Percentiles rank a stretch among this genome's conserved stretches.
phyloP scores from a whole-genome alignment of 2,329 filamentous ascomycete genomes.

The Botrytis elliptica region DNA sequence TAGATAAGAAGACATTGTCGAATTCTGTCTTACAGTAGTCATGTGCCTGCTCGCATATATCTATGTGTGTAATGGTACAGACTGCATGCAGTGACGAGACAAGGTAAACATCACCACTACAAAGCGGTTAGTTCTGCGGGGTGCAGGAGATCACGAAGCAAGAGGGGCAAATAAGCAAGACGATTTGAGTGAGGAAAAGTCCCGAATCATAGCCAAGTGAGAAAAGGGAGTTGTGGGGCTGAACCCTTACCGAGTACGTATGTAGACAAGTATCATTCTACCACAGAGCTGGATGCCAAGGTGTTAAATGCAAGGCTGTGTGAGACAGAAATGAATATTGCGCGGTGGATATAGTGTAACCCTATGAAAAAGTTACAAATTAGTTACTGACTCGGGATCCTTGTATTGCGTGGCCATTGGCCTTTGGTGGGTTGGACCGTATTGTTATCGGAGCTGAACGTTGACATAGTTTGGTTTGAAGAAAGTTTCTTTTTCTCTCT shows the following conservation, averaged over 20 bases:
- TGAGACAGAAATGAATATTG: conserved; percentile 3
- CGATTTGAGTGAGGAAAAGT: background rate
- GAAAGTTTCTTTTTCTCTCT: background rate
- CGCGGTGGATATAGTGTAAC: background rate
- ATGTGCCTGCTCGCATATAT: background rate
- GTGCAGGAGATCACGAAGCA: conserved; percentile 11
- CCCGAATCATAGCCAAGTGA: background rate
- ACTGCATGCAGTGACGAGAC: background rate
- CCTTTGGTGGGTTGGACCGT: background rate
- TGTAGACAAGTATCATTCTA: background rate
- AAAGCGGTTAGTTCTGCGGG: conserved; percentile 9
- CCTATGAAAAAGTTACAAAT: background rate
- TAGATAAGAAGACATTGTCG: background rate
- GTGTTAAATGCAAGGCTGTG: background rate
- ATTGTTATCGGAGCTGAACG: background rate
- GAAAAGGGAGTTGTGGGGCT: background rate
- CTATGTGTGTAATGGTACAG: background rate
- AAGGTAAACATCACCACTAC: background rate
- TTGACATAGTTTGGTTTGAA: background rate
- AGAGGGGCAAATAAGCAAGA: conserved; percentile 2
- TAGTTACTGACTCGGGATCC: background rate
- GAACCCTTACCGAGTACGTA: conserved; percentile 7
- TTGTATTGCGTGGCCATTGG: background rate
- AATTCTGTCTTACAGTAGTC: background rate
- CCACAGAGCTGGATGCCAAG: background rate